phyloP scores from a whole-genome alignment of 495 filamentous ascomycete genomes.

The Neurospora pannonica region DNA sequence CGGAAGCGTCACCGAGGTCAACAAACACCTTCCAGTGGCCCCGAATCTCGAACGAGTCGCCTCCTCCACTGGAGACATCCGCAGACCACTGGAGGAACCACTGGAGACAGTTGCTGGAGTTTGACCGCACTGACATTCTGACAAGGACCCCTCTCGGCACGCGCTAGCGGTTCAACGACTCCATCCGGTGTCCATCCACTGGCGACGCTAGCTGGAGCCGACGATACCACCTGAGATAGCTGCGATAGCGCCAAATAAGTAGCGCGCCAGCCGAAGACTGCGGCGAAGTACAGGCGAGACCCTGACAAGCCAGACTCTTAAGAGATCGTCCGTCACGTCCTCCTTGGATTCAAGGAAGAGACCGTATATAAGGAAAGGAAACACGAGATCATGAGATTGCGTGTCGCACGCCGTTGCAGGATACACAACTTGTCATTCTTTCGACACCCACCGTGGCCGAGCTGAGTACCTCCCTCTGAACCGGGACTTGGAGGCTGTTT shows the following conservation, averaged over 20 bases:
- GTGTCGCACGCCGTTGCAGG: not conserved
- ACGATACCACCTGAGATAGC: not conserved
- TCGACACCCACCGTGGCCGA: conserved; percentile 17
- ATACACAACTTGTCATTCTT: conserved; percentile 5
- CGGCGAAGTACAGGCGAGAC: not conserved
- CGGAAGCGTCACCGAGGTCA: not conserved
- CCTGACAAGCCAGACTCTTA: not conserved
- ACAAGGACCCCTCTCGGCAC: not conserved
- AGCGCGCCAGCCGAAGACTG: not conserved
- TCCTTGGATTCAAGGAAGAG: not conserved
- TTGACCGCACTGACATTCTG: not conserved
- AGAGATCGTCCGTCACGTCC: not conserved
- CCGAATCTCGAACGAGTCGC: not conserved
- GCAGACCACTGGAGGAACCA: not conserved
- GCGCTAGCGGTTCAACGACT: not conserved
- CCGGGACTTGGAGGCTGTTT: not conserved
- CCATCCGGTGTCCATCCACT: not conserved
- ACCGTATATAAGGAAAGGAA: not conserved
- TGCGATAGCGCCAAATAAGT: not conserved
- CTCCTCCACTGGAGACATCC: not conserved
- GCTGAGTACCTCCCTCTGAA: not conserved
- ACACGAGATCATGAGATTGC: conserved; percentile 21
- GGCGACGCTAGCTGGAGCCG: not conserved
- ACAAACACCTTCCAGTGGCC: not conserved
- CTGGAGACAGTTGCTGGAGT: not conserved